Conservation (phyloP, 2,329 filamentous ascomycete genomes). For the Graphium sp. region DNA sequence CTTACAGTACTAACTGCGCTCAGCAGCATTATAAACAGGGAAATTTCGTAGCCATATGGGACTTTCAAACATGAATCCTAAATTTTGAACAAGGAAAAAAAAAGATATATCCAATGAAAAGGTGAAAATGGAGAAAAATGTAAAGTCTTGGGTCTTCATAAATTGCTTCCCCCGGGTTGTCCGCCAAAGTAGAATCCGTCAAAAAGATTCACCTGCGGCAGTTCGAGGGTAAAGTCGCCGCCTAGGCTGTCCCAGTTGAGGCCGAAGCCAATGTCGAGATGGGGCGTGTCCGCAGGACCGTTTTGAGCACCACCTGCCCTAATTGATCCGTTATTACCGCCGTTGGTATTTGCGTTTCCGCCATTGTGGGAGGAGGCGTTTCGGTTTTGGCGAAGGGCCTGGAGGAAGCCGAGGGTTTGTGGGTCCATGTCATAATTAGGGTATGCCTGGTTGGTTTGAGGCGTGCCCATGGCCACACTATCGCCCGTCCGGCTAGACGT, state of each 20-base stretch:
- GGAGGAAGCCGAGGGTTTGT: conserved; percentile 36
- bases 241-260: conserved; percentile 46
- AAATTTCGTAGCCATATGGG: too few species aligned
- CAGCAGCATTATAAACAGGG: too few species aligned
- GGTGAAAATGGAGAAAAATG: too few species aligned
- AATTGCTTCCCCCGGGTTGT: conserved; percentile 14
- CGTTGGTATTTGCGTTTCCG: too few species aligned
- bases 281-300: conserved; percentile 22
- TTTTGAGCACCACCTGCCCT: conserved; percentile 7
- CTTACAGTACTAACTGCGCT: too few species aligned
- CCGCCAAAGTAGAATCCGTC: conserved; percentile 59
- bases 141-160: too few species aligned
- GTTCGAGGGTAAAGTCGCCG: conserved; percentile 43
- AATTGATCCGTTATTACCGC: too few species aligned
- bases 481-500: conserved; percentile 11
- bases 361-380: neutral
- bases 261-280: conserved; percentile 49
- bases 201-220: conserved; percentile 50
- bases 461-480: conserved; percentile 26
- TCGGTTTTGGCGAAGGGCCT: conserved; percentile 20
- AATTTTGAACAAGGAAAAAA: too few species aligned
- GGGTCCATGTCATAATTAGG: too few species aligned
- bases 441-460: conserved; percentile 21
- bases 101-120: too few species aligned
- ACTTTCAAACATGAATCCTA: too few species aligned